These are phyloP conservation scores for Trichophyton schoenleinii DNA, from an alignment of 2,329 filamentous ascomycete species.

Conservation along the genomic window DNA sequence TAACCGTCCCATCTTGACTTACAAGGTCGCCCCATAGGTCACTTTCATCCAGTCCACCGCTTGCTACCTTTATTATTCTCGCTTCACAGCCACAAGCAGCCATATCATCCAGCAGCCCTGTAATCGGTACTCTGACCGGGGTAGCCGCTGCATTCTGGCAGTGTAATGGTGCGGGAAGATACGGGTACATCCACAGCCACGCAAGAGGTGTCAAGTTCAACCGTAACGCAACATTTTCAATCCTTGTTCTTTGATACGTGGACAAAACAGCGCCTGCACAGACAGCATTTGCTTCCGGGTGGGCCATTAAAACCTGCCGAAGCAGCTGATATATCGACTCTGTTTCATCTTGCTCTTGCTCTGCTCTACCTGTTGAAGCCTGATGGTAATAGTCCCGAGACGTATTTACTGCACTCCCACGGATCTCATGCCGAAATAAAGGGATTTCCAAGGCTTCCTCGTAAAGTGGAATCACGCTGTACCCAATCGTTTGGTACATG, in stretches of 20 bases:
- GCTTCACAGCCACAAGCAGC: slow-evolving; percentile 62
- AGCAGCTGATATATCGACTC: slow-evolving; percentile 74
- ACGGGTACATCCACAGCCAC: slow-evolving; percentile 84
- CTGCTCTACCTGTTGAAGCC: neutral
- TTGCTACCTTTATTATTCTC: slow-evolving; percentile 90
- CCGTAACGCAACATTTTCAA: slow-evolving; percentile 79
- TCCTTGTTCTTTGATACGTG: slow-evolving; percentile 89
- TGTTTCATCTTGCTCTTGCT: slow-evolving; percentile 57
- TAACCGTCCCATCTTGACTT: slow-evolving; percentile 30
- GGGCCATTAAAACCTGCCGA: slow-evolving; percentile 48
- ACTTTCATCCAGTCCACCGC: slow-evolving; percentile 67
- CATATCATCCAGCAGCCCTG: slow-evolving; percentile 67
- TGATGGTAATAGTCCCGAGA: slow-evolving; percentile 54
- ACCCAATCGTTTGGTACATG: slow-evolving; percentile 98
- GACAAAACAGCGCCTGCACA: slow-evolving; percentile 86
- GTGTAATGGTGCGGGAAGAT: slow-evolving; percentile 44
- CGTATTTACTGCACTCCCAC: slow-evolving; percentile 56
- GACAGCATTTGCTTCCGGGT: slow-evolving; percentile 75
- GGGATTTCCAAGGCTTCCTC: slow-evolving; percentile 65
- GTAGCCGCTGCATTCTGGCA: slow-evolving; percentile 11
- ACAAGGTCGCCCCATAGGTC: slow-evolving; percentile 75
- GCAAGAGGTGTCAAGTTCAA: slow-evolving; percentile 72
- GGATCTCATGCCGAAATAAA: slow-evolving; percentile 68
- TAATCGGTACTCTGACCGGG: slow-evolving; percentile 11
- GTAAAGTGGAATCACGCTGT: slow-evolving; percentile 76